Base-by-base conservation (phyloP, 2,329 filamentous ascomycete species). In the Neonectria sp. region DNA sequence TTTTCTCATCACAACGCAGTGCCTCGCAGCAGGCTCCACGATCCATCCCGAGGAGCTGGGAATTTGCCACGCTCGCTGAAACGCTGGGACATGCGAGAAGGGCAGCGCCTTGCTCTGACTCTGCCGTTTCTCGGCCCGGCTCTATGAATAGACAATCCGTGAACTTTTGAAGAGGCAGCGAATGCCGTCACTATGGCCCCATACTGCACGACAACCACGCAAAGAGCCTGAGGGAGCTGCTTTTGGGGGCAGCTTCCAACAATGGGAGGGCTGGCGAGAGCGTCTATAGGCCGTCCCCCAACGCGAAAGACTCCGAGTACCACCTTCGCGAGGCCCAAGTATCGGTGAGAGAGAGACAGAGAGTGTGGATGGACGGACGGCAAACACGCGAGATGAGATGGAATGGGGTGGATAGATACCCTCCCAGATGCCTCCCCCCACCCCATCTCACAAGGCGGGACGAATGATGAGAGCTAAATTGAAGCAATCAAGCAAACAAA, bases 151-250 rank as follows among this genome's bases (percentile, higher is more conserved):
- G 24, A 31, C 35, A 21, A 27, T 59, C 33, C 56, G 60, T 70
- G 63, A 65, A 60, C 68, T 63, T 63, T 21, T 60, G 49, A 53
- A 25, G 31, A 8, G 12, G 33, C 35, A 17, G 17, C 48, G 37
- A 33, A 58, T 60, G 59, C 70, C 33, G 35, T 69, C 57, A 68
- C 63, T 25, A 29, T 60, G 53, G 53, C n/a, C 69, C 43, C 59
- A 37, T 58, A 48, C 46, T 58, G 63, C 56, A 48, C 27, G 29
- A 33, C n/a, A 51, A 24, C 21, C 21, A 21, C 31, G 43, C 52
- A 51, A 35, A 15, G 24, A 60, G 21, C 31, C 57, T 25, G 46
- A 24, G 51, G 46, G 49, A 52, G 9, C 57, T 51, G 15, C 35
- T 37, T 37, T 37, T 17, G 35, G 35, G 35, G 35, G 5, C 13